Base-by-base conservation (phyloP, 1,284 basidiomycete genomes). In the Kwoniella shivajii region DNA sequence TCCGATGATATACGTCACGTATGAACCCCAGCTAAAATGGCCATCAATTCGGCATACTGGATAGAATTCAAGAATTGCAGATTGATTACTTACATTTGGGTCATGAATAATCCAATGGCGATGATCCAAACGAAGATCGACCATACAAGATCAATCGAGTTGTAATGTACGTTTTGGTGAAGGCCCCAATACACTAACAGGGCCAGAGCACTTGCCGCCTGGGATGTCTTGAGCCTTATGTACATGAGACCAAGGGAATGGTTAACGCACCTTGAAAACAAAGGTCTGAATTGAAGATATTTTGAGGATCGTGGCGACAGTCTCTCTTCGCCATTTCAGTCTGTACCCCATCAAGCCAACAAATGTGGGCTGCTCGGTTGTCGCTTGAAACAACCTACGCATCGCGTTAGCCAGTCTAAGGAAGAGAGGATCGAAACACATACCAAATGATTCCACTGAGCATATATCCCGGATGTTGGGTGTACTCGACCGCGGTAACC, bases 1-100 rank as follows among this genome's bases (percentile, higher is more conserved):
- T n/a, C 62, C 62, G 29, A 66, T 64, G 14, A 57, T 34, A 39
- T 62, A 66, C 2, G 65, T 66, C 18, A 64, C 58, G 18, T 56
- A 66, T 13, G 60, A 62, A 24, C 65, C 65, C 65, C 65, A 66
- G 10, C 64, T 66, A n/a, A n/a, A n/a, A n/a, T n/a, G n/a, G n/a
- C n/a, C n/a, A n/a, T n/a, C n/a, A n/a, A n/a, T n/a, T n/a, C n/a
- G n/a, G n/a, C n/a, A n/a, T n/a, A n/a, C n/a, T n/a, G n/a, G n/a
- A n/a, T n/a, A n/a, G n/a, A n/a, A n/a, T n/a, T n/a, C n/a, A n/a
- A n/a, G n/a, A n/a, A n/a, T n/a, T n/a, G n/a, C n/a, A n/a, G 49
- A 38, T 30, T 10, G 16, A 18, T 16, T 1, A 57, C 64, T 58
- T 31, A 69, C 67, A 66, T 49, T 43, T 69, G 67, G 20, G 67